Evolutionary conservation across 2,329 filamentous ascomycete species (phyloP).

Genomic region (Fusarium caatingaense): DNA sequence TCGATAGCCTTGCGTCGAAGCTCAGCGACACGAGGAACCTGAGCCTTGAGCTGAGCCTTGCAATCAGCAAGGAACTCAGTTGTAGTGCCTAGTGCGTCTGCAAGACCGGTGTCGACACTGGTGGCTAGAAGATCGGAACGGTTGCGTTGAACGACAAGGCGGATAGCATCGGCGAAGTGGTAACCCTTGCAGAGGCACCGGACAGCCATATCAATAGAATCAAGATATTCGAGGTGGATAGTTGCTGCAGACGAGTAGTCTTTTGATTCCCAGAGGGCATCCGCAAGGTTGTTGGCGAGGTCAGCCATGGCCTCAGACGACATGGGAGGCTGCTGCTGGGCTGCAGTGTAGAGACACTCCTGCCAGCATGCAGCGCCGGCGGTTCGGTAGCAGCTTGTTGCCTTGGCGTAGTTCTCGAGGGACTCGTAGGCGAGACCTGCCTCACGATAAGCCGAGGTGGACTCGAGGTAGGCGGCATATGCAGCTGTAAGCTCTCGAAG

Average conservation of each 20-base stretch:
- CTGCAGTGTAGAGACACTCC: constrained; percentile 85
- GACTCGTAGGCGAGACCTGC: constrained; percentile 93
- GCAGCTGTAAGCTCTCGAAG: constrained; percentile 77
- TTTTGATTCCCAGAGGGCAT: constrained; percentile 83
- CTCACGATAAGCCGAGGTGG: constrained; percentile 81
- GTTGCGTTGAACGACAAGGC: constrained; percentile 72
- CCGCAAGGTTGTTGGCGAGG: constrained; percentile 80
- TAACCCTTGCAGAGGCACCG: constrained; percentile 88
- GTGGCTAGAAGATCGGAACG: constrained; percentile 71
- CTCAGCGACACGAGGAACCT: constrained; percentile 87
- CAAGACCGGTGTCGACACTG: constrained; percentile 81
- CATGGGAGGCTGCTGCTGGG: constrained; percentile 71
- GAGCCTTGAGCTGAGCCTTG: constrained; percentile 83
- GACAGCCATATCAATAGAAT: constrained; percentile 75
- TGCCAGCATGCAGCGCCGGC: constrained; percentile 85
- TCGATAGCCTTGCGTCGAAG: constrained; percentile 82
- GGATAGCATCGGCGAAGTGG: constrained; percentile 88
- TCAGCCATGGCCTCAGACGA: constrained; percentile 69
- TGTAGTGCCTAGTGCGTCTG: constrained; percentile 82
- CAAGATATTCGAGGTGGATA: constrained; percentile 84
- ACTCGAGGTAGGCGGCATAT: constrained; percentile 82
- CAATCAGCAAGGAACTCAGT: constrained; percentile 96
- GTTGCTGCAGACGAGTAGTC: constrained; percentile 84
- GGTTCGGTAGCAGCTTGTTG: constrained; percentile 84
- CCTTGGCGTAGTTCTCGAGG: constrained; percentile 76